Base-by-base conservation (phyloP, 345 rosid genomes). In the Lepidium africanum region DNA sequence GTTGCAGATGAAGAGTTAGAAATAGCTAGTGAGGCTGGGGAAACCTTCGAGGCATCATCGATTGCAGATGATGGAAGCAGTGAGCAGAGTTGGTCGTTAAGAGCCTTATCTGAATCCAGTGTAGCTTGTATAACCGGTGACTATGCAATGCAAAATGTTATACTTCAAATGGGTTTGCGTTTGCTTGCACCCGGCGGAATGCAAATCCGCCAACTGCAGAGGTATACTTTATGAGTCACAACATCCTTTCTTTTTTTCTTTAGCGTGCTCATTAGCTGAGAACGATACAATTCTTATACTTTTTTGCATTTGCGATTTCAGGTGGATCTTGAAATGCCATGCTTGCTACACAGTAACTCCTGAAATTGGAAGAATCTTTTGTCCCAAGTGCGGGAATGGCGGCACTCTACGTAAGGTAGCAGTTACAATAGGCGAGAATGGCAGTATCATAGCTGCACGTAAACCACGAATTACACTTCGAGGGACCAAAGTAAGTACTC, bases 371-470 rank as follows among this genome's bases (percentile, higher is more conserved):
- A 89, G 87, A 75, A 80, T 84, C 16, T 94, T 91, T 75, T 91
- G 99, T 72, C 97, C 96, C 0, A 91, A 89, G 69, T 91, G 97
- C 63, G 99, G 99, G 58, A 94, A 91, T 72, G 97, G 97, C 33
- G 97, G 97, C 55, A 94, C 99, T 43, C 69, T 91, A 71, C 83
- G 89, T 2, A 94, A 81, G 69, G 97, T 89, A 41, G 96, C 91
- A 5, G 89, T 89, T 25, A 91, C 93, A 7, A 88, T 91, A 63
- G 86, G 85, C 56, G 93, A 85, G 76, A 89, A 91, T 79, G 96
- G 97, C 41, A 75, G 84, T 30, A 69, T 81, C 25, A 46, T 91
- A 74, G 83, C 87, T 37, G 85, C 86, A 8, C 88, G 77, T 62
- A 83, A 86, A 43, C 96, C 91, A 3, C 86, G 91, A 7, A 79